phyloP scores from a whole-genome alignment of 2,329 filamentous ascomycete species.

The Penicillium olsonii region DNA sequence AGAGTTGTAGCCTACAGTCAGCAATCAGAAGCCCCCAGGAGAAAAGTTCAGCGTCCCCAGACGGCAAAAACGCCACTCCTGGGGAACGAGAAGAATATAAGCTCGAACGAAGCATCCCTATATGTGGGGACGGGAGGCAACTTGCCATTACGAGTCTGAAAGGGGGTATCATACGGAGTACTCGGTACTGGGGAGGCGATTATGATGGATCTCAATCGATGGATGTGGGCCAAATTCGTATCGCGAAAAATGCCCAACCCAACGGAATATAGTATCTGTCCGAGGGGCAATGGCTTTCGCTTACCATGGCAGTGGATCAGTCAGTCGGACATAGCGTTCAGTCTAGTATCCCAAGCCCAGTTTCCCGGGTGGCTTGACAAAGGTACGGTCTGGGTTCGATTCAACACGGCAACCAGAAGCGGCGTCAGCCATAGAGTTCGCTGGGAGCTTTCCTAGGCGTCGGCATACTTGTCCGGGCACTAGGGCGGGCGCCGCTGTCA shows the following conservation, averaged over 20 bases:
- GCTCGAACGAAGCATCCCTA: background rate
- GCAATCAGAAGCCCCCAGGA: background rate
- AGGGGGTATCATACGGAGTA: no score
- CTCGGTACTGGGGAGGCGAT: background rate
- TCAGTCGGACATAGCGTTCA: background rate
- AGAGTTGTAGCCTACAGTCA: background rate
- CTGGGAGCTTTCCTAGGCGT: background rate
- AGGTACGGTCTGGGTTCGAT: background rate
- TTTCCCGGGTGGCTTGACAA: background rate
- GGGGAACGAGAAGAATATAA: background rate
- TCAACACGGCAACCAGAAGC: background rate
- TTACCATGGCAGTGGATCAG: background rate
- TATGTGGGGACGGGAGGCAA: background rate
- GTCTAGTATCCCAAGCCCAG: background rate
- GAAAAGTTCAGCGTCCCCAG: background rate
- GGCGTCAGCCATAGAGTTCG: background rate
- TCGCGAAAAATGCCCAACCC: background rate
- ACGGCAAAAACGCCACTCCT: background rate
- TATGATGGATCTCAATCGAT: background rate
- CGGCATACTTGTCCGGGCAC: background rate
- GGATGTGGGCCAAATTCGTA: background rate
- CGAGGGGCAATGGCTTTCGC: background rate
- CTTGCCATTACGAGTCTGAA: no score
- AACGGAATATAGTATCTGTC: background rate
- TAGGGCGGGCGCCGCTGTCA: slow-evolving; percentile 9